Evolutionary conservation across 177 flowering plant species (phyloP).

Genomic region (Vitis hybrid): DNA sequence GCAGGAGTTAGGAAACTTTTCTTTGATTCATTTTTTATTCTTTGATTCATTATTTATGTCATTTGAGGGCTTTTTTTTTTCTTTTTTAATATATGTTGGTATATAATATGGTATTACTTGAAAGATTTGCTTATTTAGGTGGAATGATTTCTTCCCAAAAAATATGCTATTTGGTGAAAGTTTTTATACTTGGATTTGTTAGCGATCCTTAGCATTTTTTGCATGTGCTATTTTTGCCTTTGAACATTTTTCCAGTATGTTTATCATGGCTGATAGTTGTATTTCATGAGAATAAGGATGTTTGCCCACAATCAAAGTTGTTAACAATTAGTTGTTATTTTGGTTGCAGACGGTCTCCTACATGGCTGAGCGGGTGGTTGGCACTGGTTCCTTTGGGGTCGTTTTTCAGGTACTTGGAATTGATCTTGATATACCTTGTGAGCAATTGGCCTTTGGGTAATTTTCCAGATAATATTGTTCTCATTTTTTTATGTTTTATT

Average conservation of each 20-base stretch:
- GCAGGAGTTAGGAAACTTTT: too few relatives aligned
- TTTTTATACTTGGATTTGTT: too few relatives aligned
- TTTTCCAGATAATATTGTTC: not conserved
- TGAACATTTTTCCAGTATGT: not conserved
- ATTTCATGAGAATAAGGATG: not conserved
- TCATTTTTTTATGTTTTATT: not conserved
- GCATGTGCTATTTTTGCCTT: not conserved
- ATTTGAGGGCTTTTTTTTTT: too few relatives aligned
- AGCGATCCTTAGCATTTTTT: not conserved
- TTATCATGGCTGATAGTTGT: not conserved
- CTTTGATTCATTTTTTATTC: too few relatives aligned
- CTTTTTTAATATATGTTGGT: too few relatives aligned
- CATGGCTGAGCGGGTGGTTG: slow-evolving; percentile 98
- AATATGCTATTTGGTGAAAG: too few relatives aligned
- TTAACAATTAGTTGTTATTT: slow-evolving; percentile 2
- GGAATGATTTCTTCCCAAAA: too few relatives aligned
- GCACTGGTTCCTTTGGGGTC: slow-evolving; percentile 98
- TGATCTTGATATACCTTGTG: not conserved
- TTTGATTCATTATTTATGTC: too few relatives aligned
- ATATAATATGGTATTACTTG: too few relatives aligned
- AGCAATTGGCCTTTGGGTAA: not conserved
- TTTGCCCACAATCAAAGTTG: not conserved
- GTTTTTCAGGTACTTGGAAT: slow-evolving; percentile 77
- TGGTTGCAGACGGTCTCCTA: slow-evolving; percentile 75
- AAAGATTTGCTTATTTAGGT: too few relatives aligned